Evolutionary conservation across 495 filamentous ascomycete genomes (phyloP).

Genomic region (Parathielavia appendiculata): DNA sequence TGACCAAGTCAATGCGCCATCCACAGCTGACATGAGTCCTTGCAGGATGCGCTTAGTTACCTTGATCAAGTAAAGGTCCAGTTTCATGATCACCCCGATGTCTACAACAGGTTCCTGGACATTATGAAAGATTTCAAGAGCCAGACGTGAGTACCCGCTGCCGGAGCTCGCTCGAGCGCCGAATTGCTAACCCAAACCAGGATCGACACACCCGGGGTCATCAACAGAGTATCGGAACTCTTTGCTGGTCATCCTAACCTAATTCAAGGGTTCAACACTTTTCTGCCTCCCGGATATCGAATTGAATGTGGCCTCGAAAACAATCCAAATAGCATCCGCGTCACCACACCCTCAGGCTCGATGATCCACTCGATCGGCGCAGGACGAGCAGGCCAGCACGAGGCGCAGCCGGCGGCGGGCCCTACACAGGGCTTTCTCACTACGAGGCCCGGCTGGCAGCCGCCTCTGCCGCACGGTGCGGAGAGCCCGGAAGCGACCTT

Average conservation of each 20-base stretch:
- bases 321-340: constrained; percentile 90
- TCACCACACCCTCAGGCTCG: constrained; percentile 88
- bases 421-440: constrained; percentile 37
- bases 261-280: constrained; percentile 98
- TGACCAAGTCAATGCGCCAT: background rate
- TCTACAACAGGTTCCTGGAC: constrained; percentile 96
- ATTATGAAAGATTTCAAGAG: constrained; percentile 99
- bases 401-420: constrained; percentile 33
- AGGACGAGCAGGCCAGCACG: constrained; percentile 38
- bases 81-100: constrained; percentile 93
- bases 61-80: constrained; percentile 98
- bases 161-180: background rate
- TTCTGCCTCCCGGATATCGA: constrained; percentile 91
- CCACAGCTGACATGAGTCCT: constrained; percentile 11
- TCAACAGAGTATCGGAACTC: constrained; percentile 91
- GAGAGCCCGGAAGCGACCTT: constrained; percentile 52
- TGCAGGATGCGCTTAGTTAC: constrained; percentile 93
- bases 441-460: constrained; percentile 43
- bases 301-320: constrained; percentile 93
- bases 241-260: constrained; percentile 95
- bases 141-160: constrained; percentile 63
- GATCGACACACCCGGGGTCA: constrained; percentile 97
- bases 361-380: constrained; percentile 54
- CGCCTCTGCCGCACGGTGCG: constrained; percentile 52
- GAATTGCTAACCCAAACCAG: constrained; percentile 39